Conservation (phyloP, 1,139 yeast genomes). For the Geotrichum siamense region DNA sequence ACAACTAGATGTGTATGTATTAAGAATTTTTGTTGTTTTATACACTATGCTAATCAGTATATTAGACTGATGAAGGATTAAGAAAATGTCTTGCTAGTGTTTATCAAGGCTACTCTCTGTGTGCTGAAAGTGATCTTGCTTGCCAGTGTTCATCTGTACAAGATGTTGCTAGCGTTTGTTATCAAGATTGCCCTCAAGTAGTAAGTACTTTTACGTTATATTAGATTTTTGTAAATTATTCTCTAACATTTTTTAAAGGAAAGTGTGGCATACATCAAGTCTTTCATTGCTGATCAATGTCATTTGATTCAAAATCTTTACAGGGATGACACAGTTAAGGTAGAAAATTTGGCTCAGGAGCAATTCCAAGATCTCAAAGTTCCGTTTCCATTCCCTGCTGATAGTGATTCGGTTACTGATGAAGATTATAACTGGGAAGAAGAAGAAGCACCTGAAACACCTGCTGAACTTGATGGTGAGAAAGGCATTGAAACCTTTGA, state of each 20-base stretch:
- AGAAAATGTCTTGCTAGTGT: conserved; percentile 16
- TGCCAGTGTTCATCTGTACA: conserved; percentile 24
- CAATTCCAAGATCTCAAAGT: conserved; percentile 25
- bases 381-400: conserved; percentile 21
- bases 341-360: conserved; percentile 24
- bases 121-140: conserved; percentile 21
- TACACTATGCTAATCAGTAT: no score
- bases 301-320: conserved; percentile 13
- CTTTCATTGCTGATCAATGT: conserved; percentile 21
- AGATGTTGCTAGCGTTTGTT: conserved; percentile 22
- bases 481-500: conserved; percentile 11
- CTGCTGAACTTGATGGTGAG: conserved; percentile 12
- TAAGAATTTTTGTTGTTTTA: no score
- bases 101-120: conserved; percentile 20
- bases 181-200: conserved; percentile 20
- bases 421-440: conserved; percentile 13
- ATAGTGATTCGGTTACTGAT: conserved; percentile 4
- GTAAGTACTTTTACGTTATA: no score
- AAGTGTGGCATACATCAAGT: conserved; percentile 12
- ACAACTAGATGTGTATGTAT: conserved; percentile 9
- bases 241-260: conserved; percentile 8
- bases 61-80: conserved; percentile 16
- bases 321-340: conserved; percentile 20
- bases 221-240: no score
- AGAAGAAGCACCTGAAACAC: conserved; percentile 5